Evolutionary conservation across 2,329 filamentous ascomycete species (phyloP).

Genomic region (Fusarium torulosum): DNA sequence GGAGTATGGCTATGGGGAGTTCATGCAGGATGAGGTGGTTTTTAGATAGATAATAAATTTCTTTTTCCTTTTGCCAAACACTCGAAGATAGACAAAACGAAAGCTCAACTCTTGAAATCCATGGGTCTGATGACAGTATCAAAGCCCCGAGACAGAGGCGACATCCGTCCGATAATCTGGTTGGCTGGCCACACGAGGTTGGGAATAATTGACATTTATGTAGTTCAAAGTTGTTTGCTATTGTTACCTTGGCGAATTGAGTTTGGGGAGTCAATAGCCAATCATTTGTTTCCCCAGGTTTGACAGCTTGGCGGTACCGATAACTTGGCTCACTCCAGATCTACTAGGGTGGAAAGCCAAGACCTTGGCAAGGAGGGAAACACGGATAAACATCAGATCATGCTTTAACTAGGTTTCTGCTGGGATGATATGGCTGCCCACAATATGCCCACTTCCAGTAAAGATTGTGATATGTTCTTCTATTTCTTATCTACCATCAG

Average conservation of each 20-base stretch:
- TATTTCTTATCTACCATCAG: neutral
- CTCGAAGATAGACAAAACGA: neutral
- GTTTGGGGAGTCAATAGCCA: neutral
- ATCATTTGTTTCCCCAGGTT: conserved; percentile 7
- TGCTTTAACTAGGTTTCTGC: neutral
- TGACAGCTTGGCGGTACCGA: neutral
- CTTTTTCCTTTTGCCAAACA: neutral
- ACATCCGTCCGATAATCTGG: neutral
- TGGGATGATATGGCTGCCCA: neutral
- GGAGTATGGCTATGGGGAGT: neutral
- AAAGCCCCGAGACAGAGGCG: neutral
- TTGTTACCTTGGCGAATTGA: neutral
- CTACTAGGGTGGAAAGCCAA: conserved; percentile 6
- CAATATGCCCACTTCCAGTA: neutral
- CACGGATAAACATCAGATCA: neutral
- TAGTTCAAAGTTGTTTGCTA: neutral
- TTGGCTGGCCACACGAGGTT: neutral
- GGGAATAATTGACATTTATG: neutral
- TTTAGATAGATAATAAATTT: neutral
- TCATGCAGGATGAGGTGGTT: neutral
- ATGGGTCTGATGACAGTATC: neutral
- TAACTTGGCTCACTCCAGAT: conserved; percentile 3
- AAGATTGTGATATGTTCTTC: neutral
- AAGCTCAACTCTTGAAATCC: neutral
- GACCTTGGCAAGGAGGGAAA: conserved; percentile 17